A percentile compares a stretch with the other conserved stretches of the same genome.
Conservation (phyloP, 495 filamentous ascomycete genomes). For the Neurospora sp. region DNA sequence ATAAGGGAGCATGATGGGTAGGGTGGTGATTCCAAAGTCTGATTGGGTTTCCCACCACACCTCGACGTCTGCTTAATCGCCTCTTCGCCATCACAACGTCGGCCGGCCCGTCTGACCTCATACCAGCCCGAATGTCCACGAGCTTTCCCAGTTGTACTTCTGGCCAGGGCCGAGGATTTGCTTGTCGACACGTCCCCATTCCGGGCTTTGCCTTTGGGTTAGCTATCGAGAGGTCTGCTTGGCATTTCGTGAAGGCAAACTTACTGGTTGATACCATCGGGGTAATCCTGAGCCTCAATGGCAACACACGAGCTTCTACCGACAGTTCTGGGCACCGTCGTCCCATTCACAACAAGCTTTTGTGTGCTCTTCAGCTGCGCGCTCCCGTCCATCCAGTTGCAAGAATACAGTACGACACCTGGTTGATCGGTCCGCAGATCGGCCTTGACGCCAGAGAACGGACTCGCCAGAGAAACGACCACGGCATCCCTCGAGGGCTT, state of each 20-base stretch:
- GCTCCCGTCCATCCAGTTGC: constrained; percentile 59
- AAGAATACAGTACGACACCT: constrained; percentile 62
- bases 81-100: neutral
- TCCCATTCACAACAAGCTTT: constrained; percentile 39
- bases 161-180: constrained; percentile 50
- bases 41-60: neutral
- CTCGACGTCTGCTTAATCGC: neutral
- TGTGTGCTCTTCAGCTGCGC: constrained; percentile 50
- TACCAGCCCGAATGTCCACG: constrained; percentile 36
- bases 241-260: constrained; percentile 9
- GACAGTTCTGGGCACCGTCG: constrained; percentile 27
- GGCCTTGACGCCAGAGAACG: constrained; percentile 55
- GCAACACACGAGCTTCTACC: constrained; percentile 50
- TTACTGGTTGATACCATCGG: constrained; percentile 67
- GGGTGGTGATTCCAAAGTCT: neutral
- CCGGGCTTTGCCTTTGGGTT: constrained; percentile 33
- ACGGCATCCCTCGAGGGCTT: constrained; percentile 44
- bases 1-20: neutral
- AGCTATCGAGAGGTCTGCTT: constrained; percentile 8
- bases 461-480: constrained; percentile 47
- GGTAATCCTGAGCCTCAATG: constrained; percentile 59
- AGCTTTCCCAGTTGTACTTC: constrained; percentile 38
- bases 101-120: constrained; percentile 5
- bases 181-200: constrained; percentile 53
- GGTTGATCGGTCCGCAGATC: constrained; percentile 62